These are phyloP conservation scores for Exobasidium cylindrosporum DNA, from an alignment of 1,284 basidiomycete genomes.

Conservation along the genomic window DNA sequence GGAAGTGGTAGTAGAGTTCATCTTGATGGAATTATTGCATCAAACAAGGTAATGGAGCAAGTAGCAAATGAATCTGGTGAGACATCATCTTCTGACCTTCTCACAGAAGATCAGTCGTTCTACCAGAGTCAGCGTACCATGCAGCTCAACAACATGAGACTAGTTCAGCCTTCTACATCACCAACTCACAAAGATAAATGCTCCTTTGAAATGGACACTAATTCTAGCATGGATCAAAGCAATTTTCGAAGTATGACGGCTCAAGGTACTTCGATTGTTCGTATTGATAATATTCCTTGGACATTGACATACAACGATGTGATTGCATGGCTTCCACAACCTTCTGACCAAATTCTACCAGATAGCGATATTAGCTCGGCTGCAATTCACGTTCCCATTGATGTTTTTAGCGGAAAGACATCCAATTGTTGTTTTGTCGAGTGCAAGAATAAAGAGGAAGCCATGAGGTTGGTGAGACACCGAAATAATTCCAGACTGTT, in stretches of 20 bases:
- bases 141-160: neutral
- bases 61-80: neutral
- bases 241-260: neutral
- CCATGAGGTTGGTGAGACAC: constrained; percentile 18
- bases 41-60: neutral
- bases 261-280: constrained; percentile 10
- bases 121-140: neutral
- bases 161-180: neutral
- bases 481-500: constrained; percentile 19
- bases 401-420: constrained; percentile 18
- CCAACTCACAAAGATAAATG: neutral
- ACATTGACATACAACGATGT: constrained; percentile 12
- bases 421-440: constrained; percentile 22
- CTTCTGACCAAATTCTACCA: constrained; percentile 11
- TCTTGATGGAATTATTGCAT: neutral
- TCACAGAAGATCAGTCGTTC: constrained; percentile 7
- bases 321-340: constrained; percentile 14
- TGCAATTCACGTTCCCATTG: constrained; percentile 18
- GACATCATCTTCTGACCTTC: neutral
- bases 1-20: neutral
- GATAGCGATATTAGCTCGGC: neutral
- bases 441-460: constrained; percentile 8
- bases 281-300: constrained; percentile 23
- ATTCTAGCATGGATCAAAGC: neutral
- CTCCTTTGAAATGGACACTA: neutral